Base-by-base conservation (phyloP, 768 basidiomycete genomes). In the Tylopilus vinaceipallidus region DNA sequence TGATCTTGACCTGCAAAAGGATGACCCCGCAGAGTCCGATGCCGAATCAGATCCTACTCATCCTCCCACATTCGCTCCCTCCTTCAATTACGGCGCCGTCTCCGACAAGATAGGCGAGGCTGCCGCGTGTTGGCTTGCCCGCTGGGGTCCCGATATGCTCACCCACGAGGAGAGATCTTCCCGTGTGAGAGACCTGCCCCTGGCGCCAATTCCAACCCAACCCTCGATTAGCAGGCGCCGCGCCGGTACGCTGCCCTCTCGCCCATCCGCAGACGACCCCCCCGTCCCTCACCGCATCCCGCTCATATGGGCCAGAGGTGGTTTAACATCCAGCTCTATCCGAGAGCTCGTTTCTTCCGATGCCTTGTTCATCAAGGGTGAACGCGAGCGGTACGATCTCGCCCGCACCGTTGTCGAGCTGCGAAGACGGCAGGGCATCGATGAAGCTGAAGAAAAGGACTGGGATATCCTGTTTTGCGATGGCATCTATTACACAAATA, bases 101-200 rank as follows among this genome's bases (percentile, higher is more conserved):
- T 88, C 88, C 0, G 83, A 92, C 68, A 95, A 91, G 71, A 90
- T 97, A 48, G 94, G 94, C 12, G 92, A 95, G 68, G 86, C 91
- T 0, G 86, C 86, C 57, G 80, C 81, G 3, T 91, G 88, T 65
- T 98, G 93, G 92, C 73, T 97, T 16, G 78, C 84, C 1, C 75
- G 90, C 37, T 98, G 94, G 94, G 90, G 84, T 0, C 64, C 70
- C 12, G 93, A 97, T 62, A 75, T 95, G 54, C 75, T 95, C n/a
- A 60, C 62, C 9, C 75, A 78, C 27, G 89, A 91, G 60, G 78
- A 83, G 56, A 68, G 67, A 35, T 54, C 55, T 10, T 36, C 53
- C 33, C 50, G 38, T 16, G 46, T 37, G 47, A 52, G 50, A 42
- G 58, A 60, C n/a, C 2, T 52, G 17, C 50, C 63, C 9, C 32